Conservation (phyloP, 2,329 filamentous ascomycete species). For the Pseudogymnoascus sp. region DNA sequence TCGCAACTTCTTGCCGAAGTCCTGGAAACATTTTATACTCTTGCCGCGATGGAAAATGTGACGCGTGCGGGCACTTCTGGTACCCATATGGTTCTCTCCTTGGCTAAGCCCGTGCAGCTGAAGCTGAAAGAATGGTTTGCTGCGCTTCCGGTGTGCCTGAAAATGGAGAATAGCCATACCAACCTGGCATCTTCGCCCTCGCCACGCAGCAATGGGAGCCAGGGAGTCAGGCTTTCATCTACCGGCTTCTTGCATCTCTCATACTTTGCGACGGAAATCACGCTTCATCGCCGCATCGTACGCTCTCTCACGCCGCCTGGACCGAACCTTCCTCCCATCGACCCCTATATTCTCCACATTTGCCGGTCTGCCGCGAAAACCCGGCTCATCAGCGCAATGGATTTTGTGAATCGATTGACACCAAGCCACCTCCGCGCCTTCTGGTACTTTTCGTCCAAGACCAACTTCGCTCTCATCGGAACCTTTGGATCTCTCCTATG, state of each 20-base stretch:
- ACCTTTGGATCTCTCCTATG: slow-evolving; percentile 87
- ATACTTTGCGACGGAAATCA: slow-evolving; percentile 92
- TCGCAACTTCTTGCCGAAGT: slow-evolving; percentile 71
- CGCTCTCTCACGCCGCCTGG: slow-evolving; percentile 56
- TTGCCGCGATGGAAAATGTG: slow-evolving; percentile 64
- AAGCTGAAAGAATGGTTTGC: slow-evolving; percentile 78
- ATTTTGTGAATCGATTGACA: slow-evolving; percentile 88
- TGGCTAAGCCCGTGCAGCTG: slow-evolving; percentile 74
- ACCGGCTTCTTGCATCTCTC: slow-evolving; percentile 78
- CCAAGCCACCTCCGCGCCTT: slow-evolving; percentile 81
- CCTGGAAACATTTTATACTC: slow-evolving; percentile 73
- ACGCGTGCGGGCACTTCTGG: slow-evolving; percentile 58
- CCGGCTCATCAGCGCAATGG: slow-evolving; percentile 89
- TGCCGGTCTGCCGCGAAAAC: slow-evolving; percentile 92
- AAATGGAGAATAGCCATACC: slow-evolving; percentile 49
- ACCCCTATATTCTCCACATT: slow-evolving; percentile 81
- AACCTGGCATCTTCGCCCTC: slow-evolving; percentile 33
- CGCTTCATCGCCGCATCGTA: slow-evolving; percentile 82
- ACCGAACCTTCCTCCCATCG: slow-evolving; percentile 36
- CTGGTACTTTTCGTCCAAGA: slow-evolving; percentile 83
- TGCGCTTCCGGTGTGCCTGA: slow-evolving; percentile 47
- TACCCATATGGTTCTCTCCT: slow-evolving; percentile 62
- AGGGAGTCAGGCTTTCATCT: slow-evolving; percentile 40
- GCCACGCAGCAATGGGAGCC: slow-evolving; percentile 25
- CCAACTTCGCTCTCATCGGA: slow-evolving; percentile 89